phyloP scores from a whole-genome alignment of 2,329 filamentous ascomycete genomes.

The Fusarium stilboides region DNA sequence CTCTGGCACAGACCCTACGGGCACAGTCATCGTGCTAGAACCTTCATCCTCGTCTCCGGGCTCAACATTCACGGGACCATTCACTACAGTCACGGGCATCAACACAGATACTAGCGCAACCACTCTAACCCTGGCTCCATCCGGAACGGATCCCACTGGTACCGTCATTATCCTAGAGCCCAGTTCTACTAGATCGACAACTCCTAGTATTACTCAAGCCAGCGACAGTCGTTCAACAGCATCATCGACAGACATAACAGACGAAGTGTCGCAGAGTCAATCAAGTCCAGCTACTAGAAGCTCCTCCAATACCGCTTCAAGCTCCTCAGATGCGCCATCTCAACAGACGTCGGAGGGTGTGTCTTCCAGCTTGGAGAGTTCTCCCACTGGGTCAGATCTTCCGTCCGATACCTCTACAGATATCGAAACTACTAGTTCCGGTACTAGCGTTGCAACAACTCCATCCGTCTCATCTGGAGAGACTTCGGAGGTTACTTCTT shows the following conservation, averaged over 20 bases:
- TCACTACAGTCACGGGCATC: neutral
- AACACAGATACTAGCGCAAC: neutral
- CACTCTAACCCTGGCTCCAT: neutral
- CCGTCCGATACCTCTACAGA: too few species aligned
- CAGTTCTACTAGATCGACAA: neutral
- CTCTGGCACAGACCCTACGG: neutral
- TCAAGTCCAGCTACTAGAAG: neutral
- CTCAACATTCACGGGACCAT: neutral
- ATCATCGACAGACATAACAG: neutral
- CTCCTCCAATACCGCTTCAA: neutral
- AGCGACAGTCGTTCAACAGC: neutral
- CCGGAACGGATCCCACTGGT: neutral
- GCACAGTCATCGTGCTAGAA: neutral
- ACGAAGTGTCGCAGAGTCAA: neutral
- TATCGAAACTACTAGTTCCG: neutral
- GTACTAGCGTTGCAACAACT: neutral
- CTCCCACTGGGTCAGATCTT: too few species aligned
- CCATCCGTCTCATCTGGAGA: neutral
- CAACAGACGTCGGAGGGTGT: neutral
- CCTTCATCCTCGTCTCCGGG: neutral
- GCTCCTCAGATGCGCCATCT: neutral
- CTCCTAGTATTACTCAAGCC: neutral
- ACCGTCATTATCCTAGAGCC: constrained; percentile 8
- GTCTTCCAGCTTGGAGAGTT: neutral
- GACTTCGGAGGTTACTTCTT: neutral